A percentile compares a stretch with the other conserved stretches of the same genome.
phyloP scores from a whole-genome alignment of 2,329 filamentous ascomycete species.

The Bipolaris bicolor region DNA sequence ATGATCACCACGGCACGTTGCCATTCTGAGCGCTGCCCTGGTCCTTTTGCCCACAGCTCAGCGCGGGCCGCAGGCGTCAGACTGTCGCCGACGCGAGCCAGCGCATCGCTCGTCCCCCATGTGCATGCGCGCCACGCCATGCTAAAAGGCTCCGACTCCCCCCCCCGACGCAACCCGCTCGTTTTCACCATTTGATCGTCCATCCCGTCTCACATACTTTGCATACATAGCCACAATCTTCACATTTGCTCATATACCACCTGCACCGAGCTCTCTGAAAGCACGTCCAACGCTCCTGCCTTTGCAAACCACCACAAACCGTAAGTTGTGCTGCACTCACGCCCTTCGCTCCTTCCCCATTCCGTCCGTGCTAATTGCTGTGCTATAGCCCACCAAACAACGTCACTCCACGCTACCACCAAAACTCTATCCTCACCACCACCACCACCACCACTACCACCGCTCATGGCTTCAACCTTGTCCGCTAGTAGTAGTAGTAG shows the following conservation, averaged over 20 bases:
- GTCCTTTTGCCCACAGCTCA: constrained; percentile 29
- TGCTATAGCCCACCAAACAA: constrained; percentile 13
- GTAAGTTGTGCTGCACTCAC: constrained; percentile 27
- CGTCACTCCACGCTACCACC: neutral
- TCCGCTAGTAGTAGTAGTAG: constrained; percentile 25
- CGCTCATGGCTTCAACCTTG: constrained; percentile 38
- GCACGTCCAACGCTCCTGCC: constrained; percentile 17
- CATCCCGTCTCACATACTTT: constrained; percentile 11
- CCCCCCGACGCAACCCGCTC: constrained; percentile 26
- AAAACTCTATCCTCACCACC: constrained; percentile 1
- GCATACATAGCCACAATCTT: no score
- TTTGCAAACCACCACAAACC: constrained; percentile 10
- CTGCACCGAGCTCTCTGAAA: constrained; percentile 13
- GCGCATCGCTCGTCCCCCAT: constrained; percentile 33
- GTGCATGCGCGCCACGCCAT: neutral
- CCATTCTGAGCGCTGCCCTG: constrained; percentile 34
- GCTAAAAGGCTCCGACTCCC: constrained; percentile 34
- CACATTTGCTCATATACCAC: no score
- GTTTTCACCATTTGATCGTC: constrained; percentile 38
- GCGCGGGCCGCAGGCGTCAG: constrained; percentile 34
- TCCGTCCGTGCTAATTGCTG: neutral
- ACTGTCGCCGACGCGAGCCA: constrained; percentile 42
- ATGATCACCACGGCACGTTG: constrained; percentile 36
- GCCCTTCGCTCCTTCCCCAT: neutral
- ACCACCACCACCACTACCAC: constrained; percentile 3